Percentiles rank a stretch among this genome's conserved stretches.
These are phyloP conservation scores for Xylaria sp. DNA, from an alignment of 2,329 filamentous ascomycete species.

Conservation along the genomic window DNA sequence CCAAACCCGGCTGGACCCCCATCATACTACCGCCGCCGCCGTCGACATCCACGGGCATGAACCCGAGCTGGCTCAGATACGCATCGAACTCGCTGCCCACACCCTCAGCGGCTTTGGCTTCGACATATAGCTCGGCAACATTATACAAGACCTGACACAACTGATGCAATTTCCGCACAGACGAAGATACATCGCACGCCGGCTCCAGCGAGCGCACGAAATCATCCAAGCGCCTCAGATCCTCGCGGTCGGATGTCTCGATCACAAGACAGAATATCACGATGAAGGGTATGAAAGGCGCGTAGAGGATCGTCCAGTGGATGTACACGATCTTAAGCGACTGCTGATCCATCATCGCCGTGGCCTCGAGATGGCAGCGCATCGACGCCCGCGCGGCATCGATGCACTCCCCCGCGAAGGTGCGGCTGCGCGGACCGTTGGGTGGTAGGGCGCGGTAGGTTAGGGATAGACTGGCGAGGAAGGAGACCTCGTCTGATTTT, in stretches of 20 bases:
- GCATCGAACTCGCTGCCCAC: conserved; percentile 50
- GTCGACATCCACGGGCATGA: conserved; percentile 47
- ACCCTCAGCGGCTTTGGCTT: conserved; percentile 59
- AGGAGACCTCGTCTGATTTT: conserved; percentile 56
- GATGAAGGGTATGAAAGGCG: conserved; percentile 65
- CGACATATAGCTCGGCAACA: conserved; percentile 68
- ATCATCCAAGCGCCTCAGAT: conserved; percentile 60
- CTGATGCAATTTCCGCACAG: conserved; percentile 65
- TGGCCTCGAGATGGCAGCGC: conserved; percentile 55
- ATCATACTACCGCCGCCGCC: conserved; percentile 1
- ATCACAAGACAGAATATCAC: conserved; percentile 63
- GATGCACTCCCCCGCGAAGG: conserved; percentile 57
- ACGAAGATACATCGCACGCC: conserved; percentile 58
- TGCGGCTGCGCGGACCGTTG: conserved; percentile 44
- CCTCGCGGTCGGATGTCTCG: conserved; percentile 56
- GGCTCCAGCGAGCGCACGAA: conserved; percentile 64
- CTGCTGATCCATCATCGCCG: conserved; percentile 52
- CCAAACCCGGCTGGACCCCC: conserved; percentile 16
- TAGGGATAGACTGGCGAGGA: conserved; percentile 56
- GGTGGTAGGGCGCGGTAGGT: conserved; percentile 57
- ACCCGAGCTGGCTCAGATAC: conserved; percentile 50
- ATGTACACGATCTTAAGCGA: conserved; percentile 57
- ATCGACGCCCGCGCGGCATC: conserved; percentile 56
- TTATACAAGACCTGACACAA: conserved; percentile 69
- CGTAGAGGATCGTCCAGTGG: conserved; percentile 61